Conservation (phyloP, 768 basidiomycete species). For the Tephrocybe sp. region DNA sequence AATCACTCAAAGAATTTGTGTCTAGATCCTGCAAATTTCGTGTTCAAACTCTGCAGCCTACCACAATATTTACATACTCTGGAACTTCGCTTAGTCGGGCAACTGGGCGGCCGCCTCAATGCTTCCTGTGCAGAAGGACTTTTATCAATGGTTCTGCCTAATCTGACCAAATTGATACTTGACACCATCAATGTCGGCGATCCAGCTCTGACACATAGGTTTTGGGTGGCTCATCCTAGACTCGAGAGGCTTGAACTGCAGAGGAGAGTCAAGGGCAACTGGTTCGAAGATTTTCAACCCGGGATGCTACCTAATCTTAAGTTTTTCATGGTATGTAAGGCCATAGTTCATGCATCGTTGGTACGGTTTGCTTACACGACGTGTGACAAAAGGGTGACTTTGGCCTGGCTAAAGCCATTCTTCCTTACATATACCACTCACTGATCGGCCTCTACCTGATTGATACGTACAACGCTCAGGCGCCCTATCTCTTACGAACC, state of each 20-base stretch:
- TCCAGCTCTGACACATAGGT: background rate
- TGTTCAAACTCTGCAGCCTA: slow-evolving; percentile 4
- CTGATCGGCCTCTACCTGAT: slow-evolving; percentile 5
- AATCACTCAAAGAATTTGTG: too few relatives aligned
- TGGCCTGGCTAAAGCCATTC: background rate
- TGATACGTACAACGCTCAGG: slow-evolving; percentile 10
- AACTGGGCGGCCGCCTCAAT: background rate
- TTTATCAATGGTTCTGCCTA: background rate
- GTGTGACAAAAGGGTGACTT: slow-evolving; percentile 1
- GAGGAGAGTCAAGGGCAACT: background rate
- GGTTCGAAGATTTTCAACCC: slow-evolving; percentile 6
- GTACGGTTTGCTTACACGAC: background rate
- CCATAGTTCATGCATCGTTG: background rate
- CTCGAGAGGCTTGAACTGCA: slow-evolving; percentile 10
- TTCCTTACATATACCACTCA: slow-evolving; percentile 3
- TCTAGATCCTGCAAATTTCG: too few relatives aligned
- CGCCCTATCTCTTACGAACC: slow-evolving; percentile 3
- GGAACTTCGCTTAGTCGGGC: background rate
- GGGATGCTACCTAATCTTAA: slow-evolving; percentile 8
- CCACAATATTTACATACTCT: slow-evolving; percentile 5
- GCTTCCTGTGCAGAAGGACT: background rate
- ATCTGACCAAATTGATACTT: slow-evolving; percentile 2
- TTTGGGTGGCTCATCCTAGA: slow-evolving; percentile 4
- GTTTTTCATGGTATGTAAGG: slow-evolving; percentile 1
- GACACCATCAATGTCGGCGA: background rate